These are phyloP conservation scores for Coniochaeta prunicola DNA, from an alignment of 2,329 filamentous ascomycete genomes.

Conservation along the genomic window DNA sequence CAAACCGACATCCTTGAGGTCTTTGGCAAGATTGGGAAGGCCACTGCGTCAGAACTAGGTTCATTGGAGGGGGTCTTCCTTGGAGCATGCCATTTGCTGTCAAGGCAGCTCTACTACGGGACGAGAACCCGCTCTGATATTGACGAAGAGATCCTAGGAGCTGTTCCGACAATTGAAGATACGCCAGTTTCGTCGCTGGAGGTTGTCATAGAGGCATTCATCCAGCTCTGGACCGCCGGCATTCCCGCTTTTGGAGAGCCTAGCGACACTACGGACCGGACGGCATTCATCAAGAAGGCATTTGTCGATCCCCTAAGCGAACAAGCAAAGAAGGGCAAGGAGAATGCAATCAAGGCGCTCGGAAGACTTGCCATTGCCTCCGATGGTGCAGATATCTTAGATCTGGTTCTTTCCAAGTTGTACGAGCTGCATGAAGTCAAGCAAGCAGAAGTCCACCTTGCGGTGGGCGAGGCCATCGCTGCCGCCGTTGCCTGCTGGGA, in stretches of 20 bases:
- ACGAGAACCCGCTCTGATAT: neutral
- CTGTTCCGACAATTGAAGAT: neutral
- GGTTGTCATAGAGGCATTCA: constrained; percentile 34
- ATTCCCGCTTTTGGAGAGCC: constrained; percentile 18
- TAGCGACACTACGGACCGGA: constrained; percentile 15
- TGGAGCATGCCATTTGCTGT: constrained; percentile 35
- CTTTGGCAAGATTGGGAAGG: constrained; percentile 42
- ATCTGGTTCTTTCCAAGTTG: constrained; percentile 57
- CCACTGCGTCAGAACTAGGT: constrained; percentile 34
- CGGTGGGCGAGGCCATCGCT: constrained; percentile 80
- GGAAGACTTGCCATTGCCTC: constrained; percentile 65
- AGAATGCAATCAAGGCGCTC: constrained; percentile 72
- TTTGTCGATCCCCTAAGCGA: constrained; percentile 57
- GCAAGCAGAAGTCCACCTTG: constrained; percentile 81
- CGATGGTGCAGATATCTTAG: constrained; percentile 35
- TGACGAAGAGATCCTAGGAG: neutral
- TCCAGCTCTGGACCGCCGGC: constrained; percentile 35
- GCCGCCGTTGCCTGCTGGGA: constrained; percentile 75
- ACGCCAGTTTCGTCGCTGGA: constrained; percentile 19
- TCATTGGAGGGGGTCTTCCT: constrained; percentile 39
- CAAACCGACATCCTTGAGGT: constrained; percentile 38
- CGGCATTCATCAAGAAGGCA: constrained; percentile 23
- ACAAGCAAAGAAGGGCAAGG: constrained; percentile 72
- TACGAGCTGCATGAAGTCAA: constrained; percentile 77
- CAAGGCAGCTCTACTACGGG: constrained; percentile 35